Evolutionary conservation across 2,329 filamentous ascomycete genomes (phyloP).

Genomic region (Verruconis gallopava): DNA sequence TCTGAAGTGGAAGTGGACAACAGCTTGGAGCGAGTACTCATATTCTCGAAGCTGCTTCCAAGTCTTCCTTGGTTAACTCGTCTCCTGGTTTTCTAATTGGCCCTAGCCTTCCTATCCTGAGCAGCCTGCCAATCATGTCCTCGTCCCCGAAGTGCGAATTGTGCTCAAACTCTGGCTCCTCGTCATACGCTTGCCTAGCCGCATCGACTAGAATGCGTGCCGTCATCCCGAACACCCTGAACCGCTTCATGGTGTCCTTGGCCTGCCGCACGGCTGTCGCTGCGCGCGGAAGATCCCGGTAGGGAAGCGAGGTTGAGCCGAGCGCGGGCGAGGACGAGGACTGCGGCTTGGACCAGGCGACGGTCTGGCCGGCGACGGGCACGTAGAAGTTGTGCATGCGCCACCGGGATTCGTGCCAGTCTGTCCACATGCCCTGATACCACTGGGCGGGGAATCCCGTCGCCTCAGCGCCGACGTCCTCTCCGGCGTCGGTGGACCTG

Average conservation of each 20-base stretch:
- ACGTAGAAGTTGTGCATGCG: constrained; percentile 86
- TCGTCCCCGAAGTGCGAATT: constrained; percentile 53
- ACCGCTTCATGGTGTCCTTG: constrained; percentile 42
- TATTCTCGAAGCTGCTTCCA: constrained; percentile 38
- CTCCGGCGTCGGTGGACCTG: constrained; percentile 26
- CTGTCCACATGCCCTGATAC: constrained; percentile 75
- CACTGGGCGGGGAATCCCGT: constrained; percentile 44
- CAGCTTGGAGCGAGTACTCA: no score
- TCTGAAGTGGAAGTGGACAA: no score
- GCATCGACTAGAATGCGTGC: constrained; percentile 81
- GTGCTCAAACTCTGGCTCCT: constrained; percentile 74
- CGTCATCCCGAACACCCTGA: constrained; percentile 92
- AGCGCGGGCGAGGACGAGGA: constrained; percentile 5
- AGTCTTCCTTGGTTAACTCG: constrained; percentile 37
- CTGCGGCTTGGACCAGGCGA: constrained; percentile 42
- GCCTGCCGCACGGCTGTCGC: constrained; percentile 3
- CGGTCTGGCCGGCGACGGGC: constrained; percentile 57
- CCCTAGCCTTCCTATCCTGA: constrained; percentile 43
- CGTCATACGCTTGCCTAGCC: constrained; percentile 68
- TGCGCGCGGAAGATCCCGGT: constrained; percentile 6
- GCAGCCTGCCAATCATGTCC: constrained; percentile 45
- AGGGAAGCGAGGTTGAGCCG: constrained; percentile 10
- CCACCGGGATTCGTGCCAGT: constrained; percentile 71
- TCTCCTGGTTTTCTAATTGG: constrained; percentile 37
- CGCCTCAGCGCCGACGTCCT: constrained; percentile 15